A percentile compares a stretch with the other conserved stretches of the same genome.
phyloP scores from a whole-genome alignment of 176 grass and related monocot genomes.

The Microstegium vimineum region DNA sequence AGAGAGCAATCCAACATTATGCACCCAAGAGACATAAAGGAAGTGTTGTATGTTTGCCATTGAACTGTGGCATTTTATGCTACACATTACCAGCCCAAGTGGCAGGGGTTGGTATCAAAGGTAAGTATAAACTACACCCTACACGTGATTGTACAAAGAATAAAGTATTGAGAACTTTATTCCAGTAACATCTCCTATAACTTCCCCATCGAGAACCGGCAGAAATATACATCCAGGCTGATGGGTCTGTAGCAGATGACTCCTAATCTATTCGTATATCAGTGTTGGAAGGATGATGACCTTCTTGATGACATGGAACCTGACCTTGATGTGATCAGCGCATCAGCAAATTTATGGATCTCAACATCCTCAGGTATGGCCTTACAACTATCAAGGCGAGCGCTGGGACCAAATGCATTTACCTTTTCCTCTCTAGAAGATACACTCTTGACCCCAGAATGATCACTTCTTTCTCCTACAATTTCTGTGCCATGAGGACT shows the following conservation, averaged over 20 bases:
- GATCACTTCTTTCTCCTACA: constrained; percentile 30
- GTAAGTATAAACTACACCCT: constrained; percentile 35
- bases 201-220: constrained; percentile 27
- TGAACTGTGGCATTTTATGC: background rate
- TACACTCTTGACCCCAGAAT: constrained; percentile 7
- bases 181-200: constrained; percentile 30
- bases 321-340: constrained; percentile 35
- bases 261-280: constrained; percentile 34
- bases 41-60: background rate
- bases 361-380: constrained; percentile 39
- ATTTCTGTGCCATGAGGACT: constrained; percentile 10
- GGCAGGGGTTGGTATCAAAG: background rate
- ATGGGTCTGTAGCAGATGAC: constrained; percentile 16
- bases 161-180: constrained; percentile 20
- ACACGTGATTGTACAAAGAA: constrained; percentile 31
- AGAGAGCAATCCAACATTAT: background rate
- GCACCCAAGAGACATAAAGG: background rate
- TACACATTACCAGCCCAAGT: background rate
- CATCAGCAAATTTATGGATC: constrained; percentile 62
- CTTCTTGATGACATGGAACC: constrained; percentile 34
- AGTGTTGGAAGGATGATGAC: constrained; percentile 37
- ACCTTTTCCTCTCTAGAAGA: constrained; percentile 22
- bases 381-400: constrained; percentile 14
- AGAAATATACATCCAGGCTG: constrained; percentile 45
- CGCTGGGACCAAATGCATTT: constrained; percentile 18